Percentiles rank a stretch among this genome's conserved stretches.
Evolutionary conservation across 768 basidiomycete species (phyloP).

Genomic region (Ramaria rubella): DNA sequence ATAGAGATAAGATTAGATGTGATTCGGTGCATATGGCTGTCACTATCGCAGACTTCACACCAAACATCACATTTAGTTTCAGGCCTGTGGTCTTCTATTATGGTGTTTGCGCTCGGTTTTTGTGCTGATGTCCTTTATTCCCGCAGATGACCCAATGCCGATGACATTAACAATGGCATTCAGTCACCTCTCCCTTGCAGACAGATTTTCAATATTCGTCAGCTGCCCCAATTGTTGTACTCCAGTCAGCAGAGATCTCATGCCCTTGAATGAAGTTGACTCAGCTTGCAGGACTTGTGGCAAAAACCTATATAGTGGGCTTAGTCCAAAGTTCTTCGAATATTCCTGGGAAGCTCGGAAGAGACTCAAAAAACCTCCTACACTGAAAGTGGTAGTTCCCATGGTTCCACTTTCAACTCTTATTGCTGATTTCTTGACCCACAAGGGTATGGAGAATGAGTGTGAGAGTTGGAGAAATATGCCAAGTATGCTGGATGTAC

Average conservation of each 20-base stretch:
- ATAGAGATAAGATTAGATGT: too few species aligned
- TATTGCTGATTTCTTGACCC: not conserved
- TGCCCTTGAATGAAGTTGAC: not conserved
- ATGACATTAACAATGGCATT: not conserved
- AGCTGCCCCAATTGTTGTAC: not conserved
- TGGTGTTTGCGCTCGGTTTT: constrained; percentile 13
- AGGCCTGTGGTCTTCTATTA: constrained; percentile 16
- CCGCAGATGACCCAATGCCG: not conserved
- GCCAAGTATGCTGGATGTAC: not conserved
- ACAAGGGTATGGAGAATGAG: constrained; percentile 21
- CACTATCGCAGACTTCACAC: too few species aligned
- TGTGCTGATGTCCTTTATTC: too few species aligned
- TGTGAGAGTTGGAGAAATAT: constrained; percentile 16
- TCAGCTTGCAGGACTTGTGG: not conserved
- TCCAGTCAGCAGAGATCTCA: not conserved
- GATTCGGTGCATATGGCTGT: too few species aligned
- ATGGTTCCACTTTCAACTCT: not conserved
- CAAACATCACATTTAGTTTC: too few species aligned
- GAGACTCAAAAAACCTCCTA: not conserved
- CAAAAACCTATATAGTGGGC: not conserved
- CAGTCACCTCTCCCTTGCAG: not conserved
- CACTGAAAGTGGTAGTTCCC: too few species aligned
- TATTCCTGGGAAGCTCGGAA: not conserved
- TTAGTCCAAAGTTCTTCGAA: not conserved
- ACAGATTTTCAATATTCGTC: not conserved